Evolutionary conservation across 352 stramenopile species (phyloP).

Genomic region (Peronospora farinosa): DNA sequence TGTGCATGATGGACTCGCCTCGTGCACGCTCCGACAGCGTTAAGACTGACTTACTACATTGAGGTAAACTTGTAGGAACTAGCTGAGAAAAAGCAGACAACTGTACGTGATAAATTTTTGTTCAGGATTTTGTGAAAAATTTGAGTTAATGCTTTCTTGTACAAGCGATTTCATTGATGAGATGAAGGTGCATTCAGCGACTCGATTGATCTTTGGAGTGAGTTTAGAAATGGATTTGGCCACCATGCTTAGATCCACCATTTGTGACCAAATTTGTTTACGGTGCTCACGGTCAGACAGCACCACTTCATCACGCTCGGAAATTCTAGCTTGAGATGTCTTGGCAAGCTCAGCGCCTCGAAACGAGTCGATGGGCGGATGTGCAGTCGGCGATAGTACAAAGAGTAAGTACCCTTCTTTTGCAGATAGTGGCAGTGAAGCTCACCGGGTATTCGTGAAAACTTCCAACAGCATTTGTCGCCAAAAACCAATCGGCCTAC

Average conservation of each 20-base stretch:
- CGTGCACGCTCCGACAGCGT: constrained; percentile 22
- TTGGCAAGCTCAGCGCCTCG: constrained; percentile 7
- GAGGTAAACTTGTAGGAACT: not conserved
- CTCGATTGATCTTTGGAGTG: constrained; percentile 24
- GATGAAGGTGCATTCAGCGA: constrained; percentile 8
- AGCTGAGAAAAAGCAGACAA: not conserved
- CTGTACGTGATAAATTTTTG: not conserved
- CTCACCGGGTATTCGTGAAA: too few species aligned
- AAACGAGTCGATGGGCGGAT: constrained; percentile 24
- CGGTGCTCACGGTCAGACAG: constrained; percentile 23
- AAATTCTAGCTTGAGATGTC: not conserved
- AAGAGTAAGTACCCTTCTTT: too few species aligned
- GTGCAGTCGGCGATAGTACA: constrained; percentile 22
- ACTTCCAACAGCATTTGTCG: not conserved
- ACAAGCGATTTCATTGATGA: not conserved
- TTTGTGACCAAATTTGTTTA: constrained; percentile 6
- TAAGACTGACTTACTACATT: constrained; percentile 27
- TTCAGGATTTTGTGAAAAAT: constrained; percentile 3
- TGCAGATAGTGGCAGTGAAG: too few species aligned
- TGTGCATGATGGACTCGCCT: constrained; percentile 25
- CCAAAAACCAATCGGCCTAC: constrained; percentile 8
- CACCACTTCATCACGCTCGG: constrained; percentile 5
- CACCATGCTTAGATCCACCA: constrained; percentile 40
- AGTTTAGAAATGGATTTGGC: constrained; percentile 47
- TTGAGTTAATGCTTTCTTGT: not conserved